Percentiles rank a stretch among this genome's conserved stretches.
These are phyloP conservation scores for Cenchrus purpureus DNA, from an alignment of 176 grass and related monocot genomes.

Conservation along the genomic window DNA sequence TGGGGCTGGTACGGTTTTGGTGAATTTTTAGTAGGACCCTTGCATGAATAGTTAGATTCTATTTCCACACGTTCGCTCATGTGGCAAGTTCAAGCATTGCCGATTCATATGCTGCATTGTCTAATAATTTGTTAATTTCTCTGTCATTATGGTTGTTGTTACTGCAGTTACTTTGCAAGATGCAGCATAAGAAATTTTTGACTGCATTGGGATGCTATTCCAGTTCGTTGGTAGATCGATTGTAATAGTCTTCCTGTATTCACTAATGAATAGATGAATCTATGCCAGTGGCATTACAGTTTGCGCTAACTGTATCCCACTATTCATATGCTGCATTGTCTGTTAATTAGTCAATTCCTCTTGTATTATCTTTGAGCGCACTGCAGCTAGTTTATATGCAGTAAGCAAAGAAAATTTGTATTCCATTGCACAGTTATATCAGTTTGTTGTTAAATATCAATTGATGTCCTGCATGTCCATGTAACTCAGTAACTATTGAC, in stretches of 20 bases:
- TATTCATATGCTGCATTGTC: constrained; percentile 22
- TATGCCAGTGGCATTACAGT: background rate
- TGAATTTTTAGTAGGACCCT: background rate
- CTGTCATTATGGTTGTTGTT: background rate
- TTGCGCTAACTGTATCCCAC: no score
- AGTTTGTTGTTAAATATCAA: background rate
- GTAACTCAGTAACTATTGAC: background rate
- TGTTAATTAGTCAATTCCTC: background rate
- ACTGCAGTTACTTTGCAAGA: background rate
- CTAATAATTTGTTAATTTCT: background rate
- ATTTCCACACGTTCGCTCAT: background rate
- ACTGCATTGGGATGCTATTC: background rate
- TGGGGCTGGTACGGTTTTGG: background rate
- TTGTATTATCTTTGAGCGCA: background rate
- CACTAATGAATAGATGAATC: background rate
- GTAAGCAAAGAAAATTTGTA: no score
- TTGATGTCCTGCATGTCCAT: background rate
- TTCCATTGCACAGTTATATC: no score
- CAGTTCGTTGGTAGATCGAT: background rate
- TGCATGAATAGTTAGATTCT: background rate
- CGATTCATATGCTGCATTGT: constrained; percentile 25
- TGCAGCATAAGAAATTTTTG: background rate
- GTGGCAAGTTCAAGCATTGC: background rate
- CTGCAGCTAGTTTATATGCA: no score
- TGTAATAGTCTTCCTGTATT: background rate